These are phyloP conservation scores for Calocybe cyanea DNA, from an alignment of 768 basidiomycete species.

Conservation along the genomic window DNA sequence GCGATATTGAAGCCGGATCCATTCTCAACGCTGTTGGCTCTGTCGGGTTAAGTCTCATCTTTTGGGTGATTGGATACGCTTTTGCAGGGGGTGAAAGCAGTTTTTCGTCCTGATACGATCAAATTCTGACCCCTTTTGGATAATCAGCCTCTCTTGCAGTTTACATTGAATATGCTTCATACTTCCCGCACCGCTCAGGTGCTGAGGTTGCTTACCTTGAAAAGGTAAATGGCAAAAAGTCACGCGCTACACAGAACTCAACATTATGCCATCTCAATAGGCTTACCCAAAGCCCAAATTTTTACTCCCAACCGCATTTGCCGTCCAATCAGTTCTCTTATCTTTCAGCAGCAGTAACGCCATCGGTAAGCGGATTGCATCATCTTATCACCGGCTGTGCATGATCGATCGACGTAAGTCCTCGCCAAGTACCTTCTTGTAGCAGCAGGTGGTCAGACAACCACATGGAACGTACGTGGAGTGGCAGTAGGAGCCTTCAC, in stretches of 20 bases:
- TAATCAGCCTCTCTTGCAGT: conserved; percentile 28
- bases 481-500: conserved; percentile 31
- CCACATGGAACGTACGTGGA: conserved; percentile 32
- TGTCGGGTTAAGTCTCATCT: conserved; percentile 34
- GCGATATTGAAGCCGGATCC: conserved; percentile 23
- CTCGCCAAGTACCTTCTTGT: conserved; percentile 34
- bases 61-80: conserved; percentile 37
- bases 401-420: conserved; percentile 17
- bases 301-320: conserved; percentile 40
- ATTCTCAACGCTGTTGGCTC: conserved; percentile 34
- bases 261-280: conserved; percentile 14
- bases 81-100: conserved; percentile 27
- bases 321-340: conserved; percentile 34
- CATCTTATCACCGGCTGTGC: background rate
- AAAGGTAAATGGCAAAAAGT: conserved; percentile 23
- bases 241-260: background rate
- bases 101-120: background rate
- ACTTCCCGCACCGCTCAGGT: conserved; percentile 47
- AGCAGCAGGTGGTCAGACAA: conserved; percentile 24
- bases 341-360: conserved; percentile 37
- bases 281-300: conserved; percentile 40
- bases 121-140: background rate
- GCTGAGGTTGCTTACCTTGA: conserved; percentile 47
- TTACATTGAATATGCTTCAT: conserved; percentile 43
- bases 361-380: conserved; percentile 24